Conservation (phyloP, 1,284 basidiomycete genomes). For the Ganoderma resinaceum region DNA sequence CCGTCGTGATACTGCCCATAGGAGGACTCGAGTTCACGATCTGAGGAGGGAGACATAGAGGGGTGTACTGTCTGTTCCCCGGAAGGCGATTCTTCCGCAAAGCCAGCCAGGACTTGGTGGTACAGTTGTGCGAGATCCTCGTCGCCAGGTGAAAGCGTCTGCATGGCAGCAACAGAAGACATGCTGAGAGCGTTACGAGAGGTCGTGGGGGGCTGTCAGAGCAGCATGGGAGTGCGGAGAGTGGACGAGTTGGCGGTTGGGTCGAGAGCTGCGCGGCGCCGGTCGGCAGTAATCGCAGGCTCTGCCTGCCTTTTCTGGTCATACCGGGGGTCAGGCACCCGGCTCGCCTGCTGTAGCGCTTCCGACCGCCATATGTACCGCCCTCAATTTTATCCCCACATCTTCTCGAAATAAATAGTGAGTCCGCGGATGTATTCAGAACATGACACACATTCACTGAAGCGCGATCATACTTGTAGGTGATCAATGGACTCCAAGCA, state of each 20-base stretch:
- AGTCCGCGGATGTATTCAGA: not conserved
- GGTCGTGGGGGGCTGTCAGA: not conserved
- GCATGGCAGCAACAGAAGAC: constrained; percentile 38
- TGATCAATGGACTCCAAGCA: constrained; percentile 1
- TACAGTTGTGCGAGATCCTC: constrained; percentile 75
- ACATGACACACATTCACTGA: not conserved
- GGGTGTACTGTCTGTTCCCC: constrained; percentile 43
- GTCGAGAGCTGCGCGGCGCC: constrained; percentile 16
- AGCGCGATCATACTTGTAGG: not conserved
- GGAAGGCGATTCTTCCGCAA: constrained; percentile 55
- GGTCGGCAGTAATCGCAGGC: constrained; percentile 12
- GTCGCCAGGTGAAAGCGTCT: constrained; percentile 54
- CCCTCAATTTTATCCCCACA: not conserved
- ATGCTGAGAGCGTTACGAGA: constrained; percentile 24
- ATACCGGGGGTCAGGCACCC: constrained; percentile 19
- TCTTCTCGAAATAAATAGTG: not conserved
- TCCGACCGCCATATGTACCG: not conserved
- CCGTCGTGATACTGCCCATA: constrained; percentile 42
- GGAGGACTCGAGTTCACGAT: constrained; percentile 39
- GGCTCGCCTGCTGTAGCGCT: constrained; percentile 1
- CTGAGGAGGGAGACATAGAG: constrained; percentile 30
- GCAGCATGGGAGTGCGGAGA: constrained; percentile 5
- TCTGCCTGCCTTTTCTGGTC: constrained; percentile 21
- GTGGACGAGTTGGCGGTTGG: constrained; percentile 14
- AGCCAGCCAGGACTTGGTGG: constrained; percentile 74